Evolutionary conservation across 2,329 filamentous ascomycete species (phyloP).

Genomic region (Hypoxylon sp.): DNA sequence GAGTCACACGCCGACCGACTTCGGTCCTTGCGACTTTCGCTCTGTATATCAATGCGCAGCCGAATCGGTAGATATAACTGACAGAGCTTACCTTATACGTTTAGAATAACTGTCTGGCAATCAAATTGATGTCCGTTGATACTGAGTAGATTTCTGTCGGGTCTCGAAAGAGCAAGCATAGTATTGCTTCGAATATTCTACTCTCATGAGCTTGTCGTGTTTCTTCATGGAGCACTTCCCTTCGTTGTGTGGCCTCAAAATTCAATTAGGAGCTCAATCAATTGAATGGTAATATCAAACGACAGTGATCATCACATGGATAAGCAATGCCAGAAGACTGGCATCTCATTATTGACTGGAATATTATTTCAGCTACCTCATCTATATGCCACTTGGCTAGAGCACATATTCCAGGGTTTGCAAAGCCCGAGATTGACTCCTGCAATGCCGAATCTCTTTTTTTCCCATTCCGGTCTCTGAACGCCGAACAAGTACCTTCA

Average conservation of each 20-base stretch:
- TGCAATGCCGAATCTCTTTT: conserved; percentile 33
- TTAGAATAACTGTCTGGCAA: too few relatives aligned
- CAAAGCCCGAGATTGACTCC: conserved; percentile 16
- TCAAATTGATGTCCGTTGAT: too few relatives aligned
- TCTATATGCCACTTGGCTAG: conserved; percentile 9
- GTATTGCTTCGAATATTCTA: too few relatives aligned
- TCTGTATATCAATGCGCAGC: neutral
- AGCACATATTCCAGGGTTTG: neutral
- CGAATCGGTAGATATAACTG: neutral
- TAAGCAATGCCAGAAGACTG: neutral
- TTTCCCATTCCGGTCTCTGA: conserved; percentile 46
- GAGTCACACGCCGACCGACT: conserved; percentile 27
- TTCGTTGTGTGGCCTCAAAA: too few relatives aligned
- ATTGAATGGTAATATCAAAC: neutral
- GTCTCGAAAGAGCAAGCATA: too few relatives aligned
- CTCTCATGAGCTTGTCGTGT: too few relatives aligned
- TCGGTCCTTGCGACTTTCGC: conserved; percentile 14
- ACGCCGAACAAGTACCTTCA: conserved; percentile 43
- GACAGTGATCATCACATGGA: neutral
- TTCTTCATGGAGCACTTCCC: too few relatives aligned
- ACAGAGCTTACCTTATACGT: too few relatives aligned
- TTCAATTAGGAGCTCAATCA: neutral
- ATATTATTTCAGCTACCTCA: conserved; percentile 12
- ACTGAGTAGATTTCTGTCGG: too few relatives aligned
- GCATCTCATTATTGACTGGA: neutral